Base-by-base conservation (phyloP, 192 early-diverging fungal genomes). In the Phlyctochytrium planicorne region DNA sequence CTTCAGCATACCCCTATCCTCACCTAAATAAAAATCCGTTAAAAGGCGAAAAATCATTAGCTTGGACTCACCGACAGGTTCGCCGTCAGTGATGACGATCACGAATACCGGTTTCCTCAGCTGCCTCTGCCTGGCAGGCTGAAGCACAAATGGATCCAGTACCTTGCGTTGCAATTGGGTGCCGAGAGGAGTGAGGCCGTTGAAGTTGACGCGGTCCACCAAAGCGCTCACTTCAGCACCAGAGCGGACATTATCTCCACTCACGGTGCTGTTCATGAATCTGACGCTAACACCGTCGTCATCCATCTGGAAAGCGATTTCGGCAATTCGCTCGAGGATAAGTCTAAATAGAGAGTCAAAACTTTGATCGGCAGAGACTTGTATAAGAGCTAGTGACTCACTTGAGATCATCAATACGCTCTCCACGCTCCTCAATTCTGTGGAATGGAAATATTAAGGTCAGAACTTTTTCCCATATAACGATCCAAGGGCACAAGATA, bases 1-100 rank as follows among this genome's bases (percentile, higher is more conserved):
- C 20, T 62, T 30, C 47, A 75, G 20, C 30, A 60, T 27, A 30
- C 27, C 52, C 20, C 73, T 47, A 6, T 47, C 40, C 40, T 47
- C 40, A n/a, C n/a, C n/a, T n/a, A n/a, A n/a, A n/a, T n/a, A n/a
- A n/a, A n/a, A n/a, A n/a, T n/a, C n/a, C n/a, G n/a, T n/a, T n/a
- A n/a, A n/a, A n/a, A n/a, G n/a, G n/a, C n/a, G n/a, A n/a, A n/a
- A n/a, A n/a, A n/a, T n/a, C n/a, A n/a, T n/a, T n/a, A n/a, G n/a
- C n/a, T n/a, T 52, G 2, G 66, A 1, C 56, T 74, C 72, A 23
- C 68, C 68, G 34, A 66, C 64, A 0, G 73, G 73, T 30, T 75
- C 68, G 50, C 68, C 73, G 64, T 75, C 73, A 1, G 73, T 75
- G 59, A 75, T 53, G 57, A 65, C 53, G 31, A 75, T 70, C 17